phyloP scores from a whole-genome alignment of 108 stramenopile genomes.

The Nitzschia putrida region DNA sequence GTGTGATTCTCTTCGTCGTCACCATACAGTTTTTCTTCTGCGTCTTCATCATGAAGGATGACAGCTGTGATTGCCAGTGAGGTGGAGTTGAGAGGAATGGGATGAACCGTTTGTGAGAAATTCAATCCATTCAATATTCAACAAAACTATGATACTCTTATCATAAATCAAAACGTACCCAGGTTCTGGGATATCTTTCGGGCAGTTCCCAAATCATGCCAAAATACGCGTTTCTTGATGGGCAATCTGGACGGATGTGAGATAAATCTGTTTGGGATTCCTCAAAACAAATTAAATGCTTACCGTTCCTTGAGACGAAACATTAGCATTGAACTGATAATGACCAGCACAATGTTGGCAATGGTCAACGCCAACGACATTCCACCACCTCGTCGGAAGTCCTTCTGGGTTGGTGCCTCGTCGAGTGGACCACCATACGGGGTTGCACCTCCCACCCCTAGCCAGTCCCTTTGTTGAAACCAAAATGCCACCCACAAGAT shows the following conservation, averaged over 20 bases:
- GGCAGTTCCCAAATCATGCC: conserved; percentile 20
- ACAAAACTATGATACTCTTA: too few species aligned
- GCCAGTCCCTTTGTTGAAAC: neutral
- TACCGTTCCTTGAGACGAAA: conserved; percentile 70
- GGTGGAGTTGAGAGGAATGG: too few species aligned
- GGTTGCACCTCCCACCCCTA: neutral
- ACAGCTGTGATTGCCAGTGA: too few species aligned
- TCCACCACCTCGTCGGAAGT: conserved; percentile 26
- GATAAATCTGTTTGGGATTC: neutral
- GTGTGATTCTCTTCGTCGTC: too few species aligned
- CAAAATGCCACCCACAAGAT: conserved; percentile 37
- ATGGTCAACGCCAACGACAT: conserved; percentile 59
- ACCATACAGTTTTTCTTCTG: too few species aligned
- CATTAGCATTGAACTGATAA: conserved; percentile 58
- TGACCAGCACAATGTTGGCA: conserved; percentile 75
- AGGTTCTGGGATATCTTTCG: conserved; percentile 57
- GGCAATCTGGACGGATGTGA: conserved; percentile 9
- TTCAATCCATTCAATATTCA: too few species aligned
- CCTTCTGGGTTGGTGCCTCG: neutral
- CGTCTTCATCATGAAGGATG: too few species aligned
- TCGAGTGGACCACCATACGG: neutral
- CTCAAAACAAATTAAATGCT: neutral
- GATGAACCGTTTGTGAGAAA: too few species aligned
- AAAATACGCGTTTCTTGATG: conserved; percentile 22
- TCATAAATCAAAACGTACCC: too few species aligned